Evolutionary conservation across 768 basidiomycete species (phyloP).

Genomic region (Suillus variegatus): DNA sequence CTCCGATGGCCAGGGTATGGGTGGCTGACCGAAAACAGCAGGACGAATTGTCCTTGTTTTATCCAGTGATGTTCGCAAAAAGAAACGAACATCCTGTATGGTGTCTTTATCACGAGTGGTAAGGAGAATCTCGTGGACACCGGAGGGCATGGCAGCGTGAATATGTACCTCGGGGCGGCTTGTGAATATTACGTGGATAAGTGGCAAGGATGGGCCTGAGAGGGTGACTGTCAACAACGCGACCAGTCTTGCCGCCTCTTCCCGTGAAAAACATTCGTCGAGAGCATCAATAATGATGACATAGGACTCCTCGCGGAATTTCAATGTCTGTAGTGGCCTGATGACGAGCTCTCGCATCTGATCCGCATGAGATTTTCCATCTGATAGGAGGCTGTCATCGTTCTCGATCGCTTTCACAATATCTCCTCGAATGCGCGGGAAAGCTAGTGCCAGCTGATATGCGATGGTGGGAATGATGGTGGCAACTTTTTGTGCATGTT

Average conservation of each 20-base stretch:
- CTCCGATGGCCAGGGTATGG: conserved; percentile 18
- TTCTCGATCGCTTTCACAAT: conserved; percentile 16
- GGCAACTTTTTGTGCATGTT: conserved; percentile 5
- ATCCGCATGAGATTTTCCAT: conserved; percentile 5
- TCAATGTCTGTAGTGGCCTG: conserved; percentile 13
- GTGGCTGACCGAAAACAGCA: conserved; percentile 3
- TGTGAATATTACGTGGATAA: background rate
- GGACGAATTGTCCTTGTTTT: conserved; percentile 9
- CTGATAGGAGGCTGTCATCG: conserved; percentile 8
- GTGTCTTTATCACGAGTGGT: conserved; percentile 14
- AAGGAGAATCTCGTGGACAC: background rate
- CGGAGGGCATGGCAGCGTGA: conserved; percentile 4
- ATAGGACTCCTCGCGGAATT: conserved; percentile 3
- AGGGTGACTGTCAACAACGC: conserved; percentile 4
- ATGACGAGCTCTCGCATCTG: conserved; percentile 18
- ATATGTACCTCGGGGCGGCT: background rate
- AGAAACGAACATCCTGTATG: conserved; percentile 15
- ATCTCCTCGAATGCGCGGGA: conserved; percentile 12
- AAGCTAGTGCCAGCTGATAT: conserved; percentile 15
- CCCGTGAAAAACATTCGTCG: conserved; percentile 14
- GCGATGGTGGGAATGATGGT: conserved; percentile 18
- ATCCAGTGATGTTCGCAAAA: conserved; percentile 16
- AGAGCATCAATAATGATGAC: conserved; percentile 9
- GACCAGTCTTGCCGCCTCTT: conserved; percentile 10
- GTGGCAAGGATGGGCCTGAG: background rate